Evolutionary conservation across 2,329 filamentous ascomycete species (phyloP).

Genomic region (Graphiopsis chlorocephala): DNA sequence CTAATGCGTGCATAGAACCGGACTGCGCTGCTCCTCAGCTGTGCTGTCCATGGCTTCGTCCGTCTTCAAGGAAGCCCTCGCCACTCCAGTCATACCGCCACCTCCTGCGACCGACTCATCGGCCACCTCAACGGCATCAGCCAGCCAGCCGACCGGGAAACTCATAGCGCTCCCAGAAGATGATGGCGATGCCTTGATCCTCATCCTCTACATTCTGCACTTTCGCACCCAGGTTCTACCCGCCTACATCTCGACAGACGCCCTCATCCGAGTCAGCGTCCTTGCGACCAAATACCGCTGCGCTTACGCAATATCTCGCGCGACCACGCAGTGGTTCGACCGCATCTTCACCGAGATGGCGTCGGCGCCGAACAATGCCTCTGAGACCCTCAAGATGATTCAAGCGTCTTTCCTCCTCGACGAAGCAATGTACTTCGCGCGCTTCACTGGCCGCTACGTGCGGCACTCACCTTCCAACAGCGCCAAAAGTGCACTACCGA

Average conservation of each 20-base stretch:
- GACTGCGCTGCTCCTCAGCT: conserved; percentile 25
- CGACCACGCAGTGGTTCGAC: conserved; percentile 29
- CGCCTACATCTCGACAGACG: conserved; percentile 21
- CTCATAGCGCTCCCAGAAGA: conserved; percentile 24
- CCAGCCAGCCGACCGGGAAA: neutral
- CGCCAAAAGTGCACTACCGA: neutral
- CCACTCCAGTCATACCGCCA: neutral
- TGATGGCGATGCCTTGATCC: conserved; percentile 26
- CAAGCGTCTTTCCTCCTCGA: conserved; percentile 28
- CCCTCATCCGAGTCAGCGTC: conserved; percentile 24
- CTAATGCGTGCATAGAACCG: conserved; percentile 10
- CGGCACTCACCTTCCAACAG: conserved; percentile 14
- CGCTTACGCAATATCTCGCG: conserved; percentile 23
- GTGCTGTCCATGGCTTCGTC: conserved; percentile 25
- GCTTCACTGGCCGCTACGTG: conserved; percentile 29
- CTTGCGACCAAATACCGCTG: conserved; percentile 27
- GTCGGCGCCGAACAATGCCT: neutral
- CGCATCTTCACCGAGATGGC: conserved; percentile 24
- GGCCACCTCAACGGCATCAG: conserved; percentile 1
- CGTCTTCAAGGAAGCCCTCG: conserved; percentile 23
- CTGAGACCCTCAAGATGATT: conserved; percentile 23
- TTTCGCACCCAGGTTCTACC: conserved; percentile 29
- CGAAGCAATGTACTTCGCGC: conserved; percentile 30
- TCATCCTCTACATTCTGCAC: conserved; percentile 30
- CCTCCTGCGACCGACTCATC: conserved; percentile 6